Evolutionary conservation across 2,329 filamentous ascomycete genomes (phyloP).

Genomic region (Tympanopsis confertula): DNA sequence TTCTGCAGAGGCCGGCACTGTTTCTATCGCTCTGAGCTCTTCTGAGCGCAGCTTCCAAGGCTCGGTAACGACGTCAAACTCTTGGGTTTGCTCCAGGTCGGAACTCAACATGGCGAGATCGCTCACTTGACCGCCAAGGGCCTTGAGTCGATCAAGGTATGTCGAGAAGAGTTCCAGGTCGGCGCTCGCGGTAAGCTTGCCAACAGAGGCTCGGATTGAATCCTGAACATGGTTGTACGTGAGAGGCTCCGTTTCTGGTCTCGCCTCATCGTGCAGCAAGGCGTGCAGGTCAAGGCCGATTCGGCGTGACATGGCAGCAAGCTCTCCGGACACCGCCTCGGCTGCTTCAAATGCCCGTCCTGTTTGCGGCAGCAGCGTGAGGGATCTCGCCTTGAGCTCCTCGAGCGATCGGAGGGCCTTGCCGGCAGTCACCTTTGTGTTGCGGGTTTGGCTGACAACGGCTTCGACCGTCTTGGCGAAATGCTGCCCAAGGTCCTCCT

Average conservation of each 20-base stretch:
- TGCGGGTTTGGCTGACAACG: conserved; percentile 65
- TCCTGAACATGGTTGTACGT: conserved; percentile 55
- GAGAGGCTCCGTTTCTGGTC: conserved; percentile 53
- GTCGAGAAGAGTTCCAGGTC: conserved; percentile 62
- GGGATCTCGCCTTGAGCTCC: conserved; percentile 64
- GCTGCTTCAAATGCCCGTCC: conserved; percentile 59
- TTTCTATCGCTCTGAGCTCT: conserved; percentile 73
- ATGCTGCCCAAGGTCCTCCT: conserved; percentile 50
- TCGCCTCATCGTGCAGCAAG: conserved; percentile 61
- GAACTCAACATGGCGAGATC: conserved; percentile 61
- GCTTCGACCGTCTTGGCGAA: conserved; percentile 62
- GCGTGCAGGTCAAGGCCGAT: conserved; percentile 56
- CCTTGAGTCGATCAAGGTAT: conserved; percentile 55
- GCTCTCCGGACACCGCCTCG: conserved; percentile 49
- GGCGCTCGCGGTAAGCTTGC: conserved; percentile 34
- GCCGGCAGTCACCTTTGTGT: conserved; percentile 69
- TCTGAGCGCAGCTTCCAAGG: conserved; percentile 78
- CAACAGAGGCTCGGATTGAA: conserved; percentile 45
- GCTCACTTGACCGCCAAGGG: conserved; percentile 49
- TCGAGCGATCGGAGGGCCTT: conserved; percentile 69
- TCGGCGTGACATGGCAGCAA: conserved; percentile 54
- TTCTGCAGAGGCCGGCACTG: conserved; percentile 69
- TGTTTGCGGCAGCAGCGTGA: conserved; percentile 61
- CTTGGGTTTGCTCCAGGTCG: conserved; percentile 61
- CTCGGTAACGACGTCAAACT: conserved; percentile 64